These are phyloP conservation scores for Bolboschoenoplectus hybrid DNA, from an alignment of 202 grass and related monocot genomes.

Conservation along the genomic window DNA sequence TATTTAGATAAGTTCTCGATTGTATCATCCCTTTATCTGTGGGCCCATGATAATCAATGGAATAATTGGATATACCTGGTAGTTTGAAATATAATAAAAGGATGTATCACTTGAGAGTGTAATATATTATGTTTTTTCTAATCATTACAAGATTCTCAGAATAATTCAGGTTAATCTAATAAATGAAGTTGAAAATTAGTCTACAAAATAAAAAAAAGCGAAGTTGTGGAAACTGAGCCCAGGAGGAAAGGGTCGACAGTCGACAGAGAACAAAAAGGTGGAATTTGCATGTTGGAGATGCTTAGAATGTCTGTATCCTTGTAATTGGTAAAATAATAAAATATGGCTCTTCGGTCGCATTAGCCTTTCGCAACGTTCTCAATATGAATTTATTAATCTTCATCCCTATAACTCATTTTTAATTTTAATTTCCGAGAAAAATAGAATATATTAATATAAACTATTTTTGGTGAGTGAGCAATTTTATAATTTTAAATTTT, in stretches of 20 bases:
- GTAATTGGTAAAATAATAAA: too few relatives aligned
- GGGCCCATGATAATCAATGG: background rate
- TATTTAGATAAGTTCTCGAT: too few relatives aligned
- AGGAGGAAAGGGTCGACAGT: background rate
- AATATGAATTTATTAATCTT: too few relatives aligned
- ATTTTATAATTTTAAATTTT: too few relatives aligned
- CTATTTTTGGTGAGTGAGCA: too few relatives aligned
- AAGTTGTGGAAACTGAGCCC: background rate
- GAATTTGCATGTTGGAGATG: background rate
- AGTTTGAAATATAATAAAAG: background rate
- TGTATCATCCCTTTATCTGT: too few relatives aligned
- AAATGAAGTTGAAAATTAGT: background rate
- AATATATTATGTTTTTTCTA: background rate
- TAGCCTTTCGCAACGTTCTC: too few relatives aligned
- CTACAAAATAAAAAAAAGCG: background rate
- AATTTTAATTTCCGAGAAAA: too few relatives aligned
- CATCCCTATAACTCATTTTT: too few relatives aligned
- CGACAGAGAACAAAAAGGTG: background rate
- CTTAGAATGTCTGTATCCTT: background rate
- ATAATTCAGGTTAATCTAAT: background rate
- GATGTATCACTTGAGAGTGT: background rate
- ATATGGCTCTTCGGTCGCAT: too few relatives aligned
- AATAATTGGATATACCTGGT: background rate
- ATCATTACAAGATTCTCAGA: background rate
- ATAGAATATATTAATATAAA: too few relatives aligned